phyloP scores from a whole-genome alignment of 257 asterid genomes.

The Jaltomata sinuosa region DNA sequence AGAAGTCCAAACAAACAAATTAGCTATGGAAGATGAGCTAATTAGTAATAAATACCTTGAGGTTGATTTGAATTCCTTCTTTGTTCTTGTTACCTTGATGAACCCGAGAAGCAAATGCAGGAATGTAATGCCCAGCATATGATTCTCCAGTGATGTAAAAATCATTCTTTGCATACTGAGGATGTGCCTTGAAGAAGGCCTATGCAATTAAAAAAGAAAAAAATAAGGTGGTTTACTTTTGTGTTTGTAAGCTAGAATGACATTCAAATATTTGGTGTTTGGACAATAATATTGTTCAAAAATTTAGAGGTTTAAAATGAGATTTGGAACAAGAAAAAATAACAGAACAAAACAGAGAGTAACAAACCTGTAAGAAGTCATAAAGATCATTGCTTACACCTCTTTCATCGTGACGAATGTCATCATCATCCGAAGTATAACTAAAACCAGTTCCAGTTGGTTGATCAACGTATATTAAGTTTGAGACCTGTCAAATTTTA shows the following conservation, averaged over 20 bases:
- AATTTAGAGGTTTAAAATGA: neutral
- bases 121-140: constrained; percentile 49
- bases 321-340: neutral
- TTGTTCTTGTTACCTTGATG: constrained; percentile 21
- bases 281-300: neutral
- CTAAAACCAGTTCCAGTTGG: constrained; percentile 46
- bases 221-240: neutral
- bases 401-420: constrained; percentile 13
- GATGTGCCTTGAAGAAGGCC: constrained; percentile 36
- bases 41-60: constrained; percentile 7
- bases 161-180: constrained; percentile 30
- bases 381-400: constrained; percentile 21
- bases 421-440: constrained; percentile 9
- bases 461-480: constrained; percentile 34
- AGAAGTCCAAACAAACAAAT: neutral
- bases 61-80: constrained; percentile 12
- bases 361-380: constrained; percentile 32
- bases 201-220: neutral
- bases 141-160: constrained; percentile 50
- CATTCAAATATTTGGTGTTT: neutral
- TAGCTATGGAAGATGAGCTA: neutral
- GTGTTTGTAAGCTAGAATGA: neutral
- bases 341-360: neutral
- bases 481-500: constrained; percentile 19
- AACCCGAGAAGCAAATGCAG: constrained; percentile 36